Base-by-base conservation (phyloP, 2,329 filamentous ascomycete species). In the Akanthomyces dipterigenus region DNA sequence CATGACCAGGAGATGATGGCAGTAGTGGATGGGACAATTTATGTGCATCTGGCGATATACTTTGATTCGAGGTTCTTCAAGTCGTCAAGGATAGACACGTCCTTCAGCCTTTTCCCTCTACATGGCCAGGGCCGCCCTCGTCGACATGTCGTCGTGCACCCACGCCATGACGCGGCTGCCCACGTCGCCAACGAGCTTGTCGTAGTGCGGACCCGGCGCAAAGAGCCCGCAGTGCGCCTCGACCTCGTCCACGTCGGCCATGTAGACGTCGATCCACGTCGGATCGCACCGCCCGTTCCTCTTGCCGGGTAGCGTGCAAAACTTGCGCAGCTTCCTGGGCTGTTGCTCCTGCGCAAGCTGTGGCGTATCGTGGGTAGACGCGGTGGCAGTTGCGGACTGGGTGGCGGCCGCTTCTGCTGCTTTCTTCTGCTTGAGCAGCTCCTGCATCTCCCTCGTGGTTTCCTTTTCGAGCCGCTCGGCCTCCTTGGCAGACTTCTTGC, bases 161-260 rank as follows among this genome's bases (percentile, higher is more conserved):
- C 90, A 95, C 20, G 78, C 77, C 64, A 86, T 80, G 62, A 95
- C 83, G 62, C 85, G 77, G 34, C 80, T 80, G 3, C 84, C 87
- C 3, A 91, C 87, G 71, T 93, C 88, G 0, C 87, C 87, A n/a
- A 93, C 86, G n/a, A 93, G 76, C 64, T 75, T 76, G 67, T 92
- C 88, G 69, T 95, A 93, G 62, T 90, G 87, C 63, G 86, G 80
- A 7, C 88, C 87, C 14, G 85, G 75, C 49, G 90, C 84, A 75
- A 96, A 96, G 56, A 96, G 76, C 0, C 89, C 88, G 64, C 90
- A 93, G 71, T 96, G 92, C 11, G 92, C 93, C 7, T 85, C 87
- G 1, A 96, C 89, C 73, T 96, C 90, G 70, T 96, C 92, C 63
- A 95, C 86, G 57, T 86, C 87, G 62, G 88, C 82, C 89, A 97